These are phyloP conservation scores for Botrytis porri DNA, from an alignment of 2,329 filamentous ascomycete species.

Conservation along the genomic window DNA sequence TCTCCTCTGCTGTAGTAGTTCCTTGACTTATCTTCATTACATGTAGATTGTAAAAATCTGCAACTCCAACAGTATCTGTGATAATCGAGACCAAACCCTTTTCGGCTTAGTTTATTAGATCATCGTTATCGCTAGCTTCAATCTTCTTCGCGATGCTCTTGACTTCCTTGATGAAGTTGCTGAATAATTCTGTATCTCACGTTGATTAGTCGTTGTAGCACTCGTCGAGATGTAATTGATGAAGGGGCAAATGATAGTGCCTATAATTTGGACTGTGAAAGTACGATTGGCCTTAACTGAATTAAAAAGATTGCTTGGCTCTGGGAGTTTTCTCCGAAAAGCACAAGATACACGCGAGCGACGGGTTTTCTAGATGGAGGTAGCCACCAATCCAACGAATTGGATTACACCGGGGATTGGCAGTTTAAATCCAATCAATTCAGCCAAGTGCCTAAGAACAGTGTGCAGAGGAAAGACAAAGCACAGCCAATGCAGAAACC, in stretches of 20 bases:
- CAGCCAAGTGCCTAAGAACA: too few species aligned
- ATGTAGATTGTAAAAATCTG: constrained; percentile 9
- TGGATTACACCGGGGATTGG: too few species aligned
- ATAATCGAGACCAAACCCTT: background rate
- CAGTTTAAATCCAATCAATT: too few species aligned
- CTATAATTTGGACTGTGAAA: background rate
- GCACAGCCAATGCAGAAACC: too few species aligned
- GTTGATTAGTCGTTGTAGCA: background rate
- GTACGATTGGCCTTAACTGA: background rate
- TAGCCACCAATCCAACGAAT: too few species aligned
- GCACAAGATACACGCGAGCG: too few species aligned
- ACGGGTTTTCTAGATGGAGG: too few species aligned
- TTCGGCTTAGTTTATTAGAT: background rate
- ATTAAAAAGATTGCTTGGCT: too few species aligned
- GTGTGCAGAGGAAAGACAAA: too few species aligned
- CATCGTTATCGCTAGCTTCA: background rate
- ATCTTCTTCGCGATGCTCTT: background rate
- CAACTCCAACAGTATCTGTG: background rate
- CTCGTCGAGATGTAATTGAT: background rate
- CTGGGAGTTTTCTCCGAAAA: too few species aligned
- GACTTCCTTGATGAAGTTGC: background rate
- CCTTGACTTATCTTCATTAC: constrained; percentile 1
- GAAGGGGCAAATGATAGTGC: background rate
- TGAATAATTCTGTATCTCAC: background rate
- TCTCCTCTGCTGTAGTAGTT: background rate